Evolutionary conservation across 306 rosid genomes (phyloP).

Genomic region (Quercus wislizeni): DNA sequence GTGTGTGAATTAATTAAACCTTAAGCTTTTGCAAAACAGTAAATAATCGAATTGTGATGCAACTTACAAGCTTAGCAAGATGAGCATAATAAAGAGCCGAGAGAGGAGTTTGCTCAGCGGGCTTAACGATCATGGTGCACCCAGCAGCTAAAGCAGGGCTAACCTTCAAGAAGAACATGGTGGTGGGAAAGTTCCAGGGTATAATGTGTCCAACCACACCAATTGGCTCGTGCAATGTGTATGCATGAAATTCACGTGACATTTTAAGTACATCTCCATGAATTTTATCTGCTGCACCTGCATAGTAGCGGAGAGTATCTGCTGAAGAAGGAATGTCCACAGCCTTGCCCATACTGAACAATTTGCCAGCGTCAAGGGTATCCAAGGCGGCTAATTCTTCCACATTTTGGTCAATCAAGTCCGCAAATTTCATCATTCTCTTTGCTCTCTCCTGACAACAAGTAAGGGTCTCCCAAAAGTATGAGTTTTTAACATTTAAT

Average conservation of each 20-base stretch:
- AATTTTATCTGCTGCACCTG: slow-evolving; percentile 90
- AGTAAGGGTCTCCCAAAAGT: background rate
- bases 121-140: slow-evolving; percentile 81
- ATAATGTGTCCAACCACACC: slow-evolving; percentile 86
- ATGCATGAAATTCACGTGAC: slow-evolving; percentile 43
- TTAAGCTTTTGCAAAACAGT: no score
- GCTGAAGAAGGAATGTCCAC: slow-evolving; percentile 53
- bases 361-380: slow-evolving; percentile 67
- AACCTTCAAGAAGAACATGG: slow-evolving; percentile 50
- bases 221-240: slow-evolving; percentile 71
- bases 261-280: slow-evolving; percentile 72
- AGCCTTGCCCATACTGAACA: slow-evolving; percentile 35
- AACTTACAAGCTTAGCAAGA: slow-evolving; percentile 60
- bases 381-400: slow-evolving; percentile 79
- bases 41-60: no score
- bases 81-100: slow-evolving; percentile 80
- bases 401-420: slow-evolving; percentile 49
- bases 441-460: slow-evolving; percentile 54
- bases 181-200: slow-evolving; percentile 82
- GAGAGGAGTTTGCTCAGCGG: slow-evolving; percentile 92
- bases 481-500: no score
- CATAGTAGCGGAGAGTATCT: slow-evolving; percentile 54
- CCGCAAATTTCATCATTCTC: slow-evolving; percentile 63
- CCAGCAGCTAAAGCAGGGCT: slow-evolving; percentile 89
- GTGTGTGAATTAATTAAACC: no score